phyloP scores from a whole-genome alignment of 148 eudicot species.

The Euryodendron excelsum region DNA sequence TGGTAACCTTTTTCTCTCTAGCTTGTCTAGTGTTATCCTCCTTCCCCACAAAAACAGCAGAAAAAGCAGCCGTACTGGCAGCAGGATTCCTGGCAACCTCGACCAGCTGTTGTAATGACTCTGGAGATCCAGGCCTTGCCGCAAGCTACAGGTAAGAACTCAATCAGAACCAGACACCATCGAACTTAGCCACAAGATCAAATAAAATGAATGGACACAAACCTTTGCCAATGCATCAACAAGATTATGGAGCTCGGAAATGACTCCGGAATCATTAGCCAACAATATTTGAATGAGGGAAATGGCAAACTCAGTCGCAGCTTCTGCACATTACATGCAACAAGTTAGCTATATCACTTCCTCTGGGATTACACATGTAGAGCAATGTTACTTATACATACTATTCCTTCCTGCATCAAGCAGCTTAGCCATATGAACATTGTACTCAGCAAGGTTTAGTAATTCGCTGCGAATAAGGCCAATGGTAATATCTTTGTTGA shows the following conservation, averaged over 20 bases:
- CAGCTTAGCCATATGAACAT: slow-evolving; percentile 85
- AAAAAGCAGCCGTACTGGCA: slow-evolving; percentile 37
- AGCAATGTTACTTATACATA: slow-evolving; percentile 37
- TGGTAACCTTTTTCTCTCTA: slow-evolving; percentile 69
- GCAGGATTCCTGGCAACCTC: slow-evolving; percentile 84
- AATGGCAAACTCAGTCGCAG: slow-evolving; percentile 84
- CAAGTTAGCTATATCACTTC: slow-evolving; percentile 16
- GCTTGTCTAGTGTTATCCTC: slow-evolving; percentile 61
- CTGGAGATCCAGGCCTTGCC: slow-evolving; percentile 90
- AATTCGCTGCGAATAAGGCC: slow-evolving; percentile 81
- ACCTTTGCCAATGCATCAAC: slow-evolving; percentile 88
- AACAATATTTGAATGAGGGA: slow-evolving; percentile 67
- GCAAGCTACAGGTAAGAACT: slow-evolving; percentile 55
- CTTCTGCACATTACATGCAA: slow-evolving; percentile 49
- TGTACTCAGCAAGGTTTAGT: slow-evolving; percentile 84
- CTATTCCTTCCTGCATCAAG: slow-evolving; percentile 95
- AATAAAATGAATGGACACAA: slow-evolving; percentile 16
- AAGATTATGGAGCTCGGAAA: slow-evolving; percentile 79
- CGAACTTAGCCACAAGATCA: not conserved
- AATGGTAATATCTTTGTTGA: slow-evolving; percentile 82
- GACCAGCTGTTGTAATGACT: slow-evolving; percentile 80
- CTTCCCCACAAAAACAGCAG: slow-evolving; percentile 44
- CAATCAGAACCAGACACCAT: slow-evolving; percentile 7
- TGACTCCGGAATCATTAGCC: slow-evolving; percentile 63
- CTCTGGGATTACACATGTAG: not conserved